Percentiles rank a stretch among this genome's conserved stretches.
These are phyloP conservation scores for Naematelia aurantialba DNA, from an alignment of 768 basidiomycete genomes.

Conservation along the genomic window DNA sequence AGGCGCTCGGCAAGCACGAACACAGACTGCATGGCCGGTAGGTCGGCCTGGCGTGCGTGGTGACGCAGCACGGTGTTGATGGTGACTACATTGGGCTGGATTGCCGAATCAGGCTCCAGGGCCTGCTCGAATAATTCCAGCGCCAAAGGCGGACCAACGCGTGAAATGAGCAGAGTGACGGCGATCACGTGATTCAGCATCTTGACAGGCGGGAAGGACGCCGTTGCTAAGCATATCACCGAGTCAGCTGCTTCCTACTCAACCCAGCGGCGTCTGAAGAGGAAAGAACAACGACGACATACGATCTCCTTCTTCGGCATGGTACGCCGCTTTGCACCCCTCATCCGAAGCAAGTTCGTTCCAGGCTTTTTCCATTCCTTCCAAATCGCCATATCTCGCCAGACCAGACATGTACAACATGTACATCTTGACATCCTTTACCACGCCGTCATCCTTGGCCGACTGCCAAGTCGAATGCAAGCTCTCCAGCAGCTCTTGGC, in stretches of 20 bases:
- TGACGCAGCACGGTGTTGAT: conserved; percentile 77
- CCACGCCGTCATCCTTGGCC: conserved; percentile 60
- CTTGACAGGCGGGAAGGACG: conserved; percentile 35
- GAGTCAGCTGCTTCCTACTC: background rate
- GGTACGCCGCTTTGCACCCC: conserved; percentile 37
- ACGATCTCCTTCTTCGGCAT: conserved; percentile 17
- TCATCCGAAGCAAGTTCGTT: conserved; percentile 44
- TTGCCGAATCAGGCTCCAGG: conserved; percentile 53
- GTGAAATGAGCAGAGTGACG: conserved; percentile 57
- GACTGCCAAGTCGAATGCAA: conserved; percentile 63
- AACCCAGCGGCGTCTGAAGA: background rate
- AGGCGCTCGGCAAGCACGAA: conserved; percentile 60
- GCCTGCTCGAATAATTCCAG: conserved; percentile 53
- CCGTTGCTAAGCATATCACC: background rate
- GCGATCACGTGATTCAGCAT: conserved; percentile 71
- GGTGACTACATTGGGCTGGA: conserved; percentile 66
- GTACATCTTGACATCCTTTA: conserved; percentile 64
- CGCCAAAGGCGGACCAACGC: conserved; percentile 47
- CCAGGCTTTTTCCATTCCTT: conserved; percentile 54
- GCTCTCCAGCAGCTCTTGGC: background rate
- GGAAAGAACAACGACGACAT: conserved; percentile 8
- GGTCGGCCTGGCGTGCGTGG: conserved; percentile 62
- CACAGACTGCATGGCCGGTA: conserved; percentile 60
- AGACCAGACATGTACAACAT: conserved; percentile 64
- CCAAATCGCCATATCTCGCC: conserved; percentile 61